Percentiles rank a stretch among this genome's conserved stretches.
Evolutionary conservation across 208 protist genomes (phyloP).

Genomic region (Zelonia costaricensis): DNA sequence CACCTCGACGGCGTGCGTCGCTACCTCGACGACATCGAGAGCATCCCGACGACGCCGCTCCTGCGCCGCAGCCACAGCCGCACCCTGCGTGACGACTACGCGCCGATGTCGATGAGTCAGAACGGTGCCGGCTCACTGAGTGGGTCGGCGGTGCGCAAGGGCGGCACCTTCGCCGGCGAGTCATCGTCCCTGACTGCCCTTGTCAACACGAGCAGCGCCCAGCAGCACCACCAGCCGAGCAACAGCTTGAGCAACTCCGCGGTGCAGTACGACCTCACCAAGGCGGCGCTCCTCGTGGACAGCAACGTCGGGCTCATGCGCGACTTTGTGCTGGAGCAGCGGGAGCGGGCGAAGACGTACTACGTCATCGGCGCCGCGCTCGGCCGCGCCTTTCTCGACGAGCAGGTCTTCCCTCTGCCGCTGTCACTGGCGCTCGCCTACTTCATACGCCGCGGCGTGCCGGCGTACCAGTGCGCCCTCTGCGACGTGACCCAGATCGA

Average conservation of each 20-base stretch:
- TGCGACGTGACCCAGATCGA: slow-evolving; percentile 22
- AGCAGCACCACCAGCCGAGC: neutral
- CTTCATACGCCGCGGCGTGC: slow-evolving; percentile 59
- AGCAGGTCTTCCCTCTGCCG: slow-evolving; percentile 74
- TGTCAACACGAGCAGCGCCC: neutral
- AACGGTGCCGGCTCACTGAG: neutral
- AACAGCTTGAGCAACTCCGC: neutral
- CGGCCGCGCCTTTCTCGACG: slow-evolving; percentile 78
- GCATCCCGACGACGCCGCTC: slow-evolving; percentile 17
- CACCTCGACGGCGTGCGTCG: slow-evolving; percentile 18
- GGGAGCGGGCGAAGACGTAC: slow-evolving; percentile 45
- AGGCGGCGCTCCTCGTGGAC: slow-evolving; percentile 20
- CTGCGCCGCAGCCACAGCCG: slow-evolving; percentile 8
- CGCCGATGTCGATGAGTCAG: neutral
- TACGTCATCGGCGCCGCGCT: slow-evolving; percentile 80
- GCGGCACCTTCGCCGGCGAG: neutral
- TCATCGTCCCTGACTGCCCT: neutral
- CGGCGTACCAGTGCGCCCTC: slow-evolving; percentile 35
- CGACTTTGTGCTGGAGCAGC: slow-evolving; percentile 54
- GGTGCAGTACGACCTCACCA: slow-evolving; percentile 10
- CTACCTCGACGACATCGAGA: slow-evolving; percentile 18
- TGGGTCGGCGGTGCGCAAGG: neutral
- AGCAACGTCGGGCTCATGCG: slow-evolving; percentile 25
- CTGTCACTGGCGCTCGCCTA: slow-evolving; percentile 67
- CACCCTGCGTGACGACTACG: slow-evolving; percentile 9